These are phyloP conservation scores for Saprolegnia diclina DNA, from an alignment of 352 stramenopile species.

Conservation along the genomic window DNA sequence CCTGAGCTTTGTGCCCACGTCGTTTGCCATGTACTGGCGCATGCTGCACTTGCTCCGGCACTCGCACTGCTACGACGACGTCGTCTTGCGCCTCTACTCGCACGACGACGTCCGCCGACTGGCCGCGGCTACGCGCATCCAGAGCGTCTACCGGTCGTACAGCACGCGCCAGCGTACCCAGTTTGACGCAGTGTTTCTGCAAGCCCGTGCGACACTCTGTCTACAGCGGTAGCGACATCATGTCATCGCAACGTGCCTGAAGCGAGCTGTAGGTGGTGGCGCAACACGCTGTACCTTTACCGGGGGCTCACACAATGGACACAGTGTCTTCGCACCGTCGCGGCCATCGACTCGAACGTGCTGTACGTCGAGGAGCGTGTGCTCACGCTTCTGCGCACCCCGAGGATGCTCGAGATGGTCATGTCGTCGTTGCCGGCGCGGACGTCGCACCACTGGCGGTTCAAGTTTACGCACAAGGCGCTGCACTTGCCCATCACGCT, in stretches of 20 bases:
- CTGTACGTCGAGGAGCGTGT: slow-evolving; percentile 22
- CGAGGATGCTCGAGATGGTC: background rate
- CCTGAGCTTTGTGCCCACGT: slow-evolving; percentile 16
- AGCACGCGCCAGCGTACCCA: background rate
- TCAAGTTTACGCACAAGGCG: slow-evolving; percentile 15
- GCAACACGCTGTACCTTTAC: background rate
- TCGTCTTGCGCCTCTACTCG: background rate
- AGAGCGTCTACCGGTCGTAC: slow-evolving; percentile 18
- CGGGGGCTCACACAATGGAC: background rate
- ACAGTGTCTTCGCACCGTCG: slow-evolving; percentile 2
- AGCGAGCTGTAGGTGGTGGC: slow-evolving; percentile 13
- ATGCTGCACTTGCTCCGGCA: slow-evolving; percentile 5
- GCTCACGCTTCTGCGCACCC: background rate
- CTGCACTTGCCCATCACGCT: slow-evolving; percentile 18
- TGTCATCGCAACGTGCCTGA: background rate
- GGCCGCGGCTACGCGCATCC: slow-evolving; percentile 2
- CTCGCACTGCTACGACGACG: slow-evolving; percentile 3
- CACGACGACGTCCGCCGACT: background rate
- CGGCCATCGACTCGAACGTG: slow-evolving; percentile 21
- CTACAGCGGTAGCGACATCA: slow-evolving; percentile 1
- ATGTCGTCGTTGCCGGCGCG: background rate
- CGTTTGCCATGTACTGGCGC: slow-evolving; percentile 19
- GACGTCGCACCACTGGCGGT: slow-evolving; percentile 13
- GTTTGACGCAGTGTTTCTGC: background rate
- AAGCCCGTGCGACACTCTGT: slow-evolving; percentile 11